phyloP scores from a whole-genome alignment of 2,329 filamentous ascomycete genomes.

The Diaporthe destruens region DNA sequence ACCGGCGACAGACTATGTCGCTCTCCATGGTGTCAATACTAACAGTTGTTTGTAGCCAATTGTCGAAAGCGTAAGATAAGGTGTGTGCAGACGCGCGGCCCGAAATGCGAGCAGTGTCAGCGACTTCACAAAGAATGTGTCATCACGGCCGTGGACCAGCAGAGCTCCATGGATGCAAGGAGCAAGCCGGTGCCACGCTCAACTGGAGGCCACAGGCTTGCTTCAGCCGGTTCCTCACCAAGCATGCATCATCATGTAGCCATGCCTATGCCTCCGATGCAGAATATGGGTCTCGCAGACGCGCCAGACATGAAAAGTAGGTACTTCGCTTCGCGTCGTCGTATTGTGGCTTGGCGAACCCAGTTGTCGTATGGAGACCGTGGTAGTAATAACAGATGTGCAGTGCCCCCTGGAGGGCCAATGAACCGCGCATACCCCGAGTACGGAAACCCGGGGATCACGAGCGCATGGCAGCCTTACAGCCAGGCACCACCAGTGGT shows the following conservation, averaged over 20 bases:
- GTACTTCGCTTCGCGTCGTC: conserved; percentile 44
- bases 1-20: conserved; percentile 40
- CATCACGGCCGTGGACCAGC: conserved; percentile 89
- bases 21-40: conserved; percentile 31
- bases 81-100: conserved; percentile 82
- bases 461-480: conserved; percentile 63
- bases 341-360: background rate
- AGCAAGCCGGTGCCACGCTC: conserved; percentile 57
- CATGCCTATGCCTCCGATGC: conserved; percentile 58
- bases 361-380: background rate
- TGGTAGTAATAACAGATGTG: background rate
- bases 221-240: conserved; percentile 64
- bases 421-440: conserved; percentile 51
- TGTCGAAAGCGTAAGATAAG: conserved; percentile 94
- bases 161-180: conserved; percentile 62
- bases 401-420: conserved; percentile 29
- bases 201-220: conserved; percentile 54
- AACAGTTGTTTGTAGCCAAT: conserved; percentile 70
- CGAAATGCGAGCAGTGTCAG: conserved; percentile 92
- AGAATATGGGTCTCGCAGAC: conserved; percentile 57
- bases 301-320: conserved; percentile 58
- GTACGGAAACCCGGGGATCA: conserved; percentile 53
- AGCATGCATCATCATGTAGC: conserved; percentile 58
- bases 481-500: conserved; percentile 62
- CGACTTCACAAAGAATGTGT: conserved; percentile 94